Conservation (phyloP, 306 rosid species). For the Cyamopsis tetragonoloba region DNA sequence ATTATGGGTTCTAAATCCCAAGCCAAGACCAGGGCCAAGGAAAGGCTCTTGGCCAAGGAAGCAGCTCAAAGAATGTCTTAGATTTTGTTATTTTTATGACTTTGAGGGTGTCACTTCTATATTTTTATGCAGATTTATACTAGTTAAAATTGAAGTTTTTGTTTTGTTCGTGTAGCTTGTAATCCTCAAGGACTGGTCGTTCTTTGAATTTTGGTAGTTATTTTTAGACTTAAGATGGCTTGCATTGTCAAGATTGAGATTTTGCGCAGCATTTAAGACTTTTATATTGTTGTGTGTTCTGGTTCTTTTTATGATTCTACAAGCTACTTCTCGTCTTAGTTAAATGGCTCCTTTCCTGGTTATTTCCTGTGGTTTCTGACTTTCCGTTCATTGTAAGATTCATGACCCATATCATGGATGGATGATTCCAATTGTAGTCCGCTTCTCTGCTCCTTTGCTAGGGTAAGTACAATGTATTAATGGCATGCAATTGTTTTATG, state of each 20-base stretch:
- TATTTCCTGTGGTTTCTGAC: no score
- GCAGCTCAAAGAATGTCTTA: conserved; percentile 70
- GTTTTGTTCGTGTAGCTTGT: conserved; percentile 17
- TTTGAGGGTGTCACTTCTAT: conserved; percentile 7
- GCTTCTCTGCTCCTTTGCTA: no score
- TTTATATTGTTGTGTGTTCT: no score
- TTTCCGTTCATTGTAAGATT: no score
- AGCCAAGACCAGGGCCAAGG: conserved; percentile 73
- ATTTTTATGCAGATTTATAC: neutral
- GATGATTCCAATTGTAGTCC: no score
- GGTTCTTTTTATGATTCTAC: no score
- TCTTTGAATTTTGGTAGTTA: neutral
- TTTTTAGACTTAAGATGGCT: conserved; percentile 5
- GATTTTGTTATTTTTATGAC: conserved; percentile 16
- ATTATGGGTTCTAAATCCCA: conserved; percentile 86
- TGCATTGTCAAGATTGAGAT: neutral
- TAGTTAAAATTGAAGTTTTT: conserved; percentile 11
- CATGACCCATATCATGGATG: no score
- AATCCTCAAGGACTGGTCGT: neutral
- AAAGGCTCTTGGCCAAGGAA: conserved; percentile 67
- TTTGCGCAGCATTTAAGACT: neutral
- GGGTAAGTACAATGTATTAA: no score
- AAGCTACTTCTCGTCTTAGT: no score
- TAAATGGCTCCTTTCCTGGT: no score
- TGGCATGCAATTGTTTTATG: no score